Base-by-base conservation (phyloP, 106 monocot genomes). In the Narthecium ossifragum region DNA sequence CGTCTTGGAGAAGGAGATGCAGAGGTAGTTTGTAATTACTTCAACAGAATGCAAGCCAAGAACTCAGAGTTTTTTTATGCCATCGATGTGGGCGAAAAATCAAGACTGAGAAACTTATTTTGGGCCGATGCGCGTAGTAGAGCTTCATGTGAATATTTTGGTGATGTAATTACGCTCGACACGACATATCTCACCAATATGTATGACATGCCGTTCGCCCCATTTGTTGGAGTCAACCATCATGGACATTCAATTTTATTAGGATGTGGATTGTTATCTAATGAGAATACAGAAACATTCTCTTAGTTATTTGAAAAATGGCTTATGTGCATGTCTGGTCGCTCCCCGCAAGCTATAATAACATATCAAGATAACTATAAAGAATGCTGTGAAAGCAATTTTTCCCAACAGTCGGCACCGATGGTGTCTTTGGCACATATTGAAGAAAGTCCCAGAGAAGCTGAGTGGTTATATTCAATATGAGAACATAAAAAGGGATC, bases 161-260 rank as follows among this genome's bases (percentile, higher is more conserved):
- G 60, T 5, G 69, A 69, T 69, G 60, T 60, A 37, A 26, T 69
- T 2, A 24, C 30, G 6, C 43, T 69, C 5, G 47, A 69, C 38
- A 69, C 60, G 1, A 51, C 60, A 0, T 69, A 49, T 29, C 14
- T 26, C 5, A 69, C 60, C 9, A 49, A 69, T 48, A 51, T 26
- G 37, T 69, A 60, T 60, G 27, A 29, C 13, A 30, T 69, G 59
- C 46, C 31, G 5, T 33, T 59, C 14, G 60, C 29, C 15, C 49
- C 69, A 5, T 51, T 60, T 48, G 21, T 51, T 8, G 69, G 69
- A 32, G 69, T 70, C 17, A 70, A 60, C 34, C 60, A 60, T 61
- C 60, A 70, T 29, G 46, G 46, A 8, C 69, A 60, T 34, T 26
- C 69, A 6, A 37, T 70, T 25, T 43, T 59, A 2, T 34, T 70